A percentile compares a stretch with the other conserved stretches of the same genome.
Evolutionary conservation across 352 stramenopile species (phyloP).

Genomic region (Phytophthora rubi): DNA sequence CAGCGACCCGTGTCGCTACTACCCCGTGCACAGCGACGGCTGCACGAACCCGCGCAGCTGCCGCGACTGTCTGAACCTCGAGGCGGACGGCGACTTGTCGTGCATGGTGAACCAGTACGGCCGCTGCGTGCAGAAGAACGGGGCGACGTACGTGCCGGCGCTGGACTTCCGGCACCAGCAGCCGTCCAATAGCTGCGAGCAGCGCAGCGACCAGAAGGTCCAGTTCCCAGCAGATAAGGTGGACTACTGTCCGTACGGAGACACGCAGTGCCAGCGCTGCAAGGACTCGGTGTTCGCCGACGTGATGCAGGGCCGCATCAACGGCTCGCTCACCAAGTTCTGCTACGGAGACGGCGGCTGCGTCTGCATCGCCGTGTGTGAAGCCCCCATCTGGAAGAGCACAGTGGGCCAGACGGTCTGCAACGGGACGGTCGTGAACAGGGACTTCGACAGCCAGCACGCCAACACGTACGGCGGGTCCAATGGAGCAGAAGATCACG

Average conservation of each 20-base stretch:
- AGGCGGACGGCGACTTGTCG: constrained; percentile 38
- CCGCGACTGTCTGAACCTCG: constrained; percentile 66
- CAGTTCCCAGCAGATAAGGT: constrained; percentile 42
- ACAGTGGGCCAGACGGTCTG: constrained; percentile 39
- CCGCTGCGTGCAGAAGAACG: constrained; percentile 47
- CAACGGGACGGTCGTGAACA: constrained; percentile 35
- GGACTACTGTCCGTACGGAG: constrained; percentile 44
- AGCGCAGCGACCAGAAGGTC: constrained; percentile 43
- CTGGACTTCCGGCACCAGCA: constrained; percentile 33
- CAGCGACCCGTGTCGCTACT: constrained; percentile 34
- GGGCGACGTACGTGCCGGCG: constrained; percentile 15
- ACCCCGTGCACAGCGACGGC: constrained; percentile 33
- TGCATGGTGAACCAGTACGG: constrained; percentile 54
- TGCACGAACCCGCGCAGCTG: constrained; percentile 58
- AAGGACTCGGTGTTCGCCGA: constrained; percentile 30
- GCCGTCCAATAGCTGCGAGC: constrained; percentile 39
- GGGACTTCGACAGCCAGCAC: constrained; percentile 32
- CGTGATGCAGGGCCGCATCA: constrained; percentile 41
- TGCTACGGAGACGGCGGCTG: constrained; percentile 42
- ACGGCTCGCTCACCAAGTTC: constrained; percentile 46
- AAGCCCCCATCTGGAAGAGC: constrained; percentile 42
- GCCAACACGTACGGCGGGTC: constrained; percentile 33
- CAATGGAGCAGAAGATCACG: constrained; percentile 4
- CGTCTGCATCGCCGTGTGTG: constrained; percentile 50
- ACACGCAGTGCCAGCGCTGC: constrained; percentile 42